Conservation (phyloP, 192 early-diverging fungal species). For the Dissophora ornata region DNA sequence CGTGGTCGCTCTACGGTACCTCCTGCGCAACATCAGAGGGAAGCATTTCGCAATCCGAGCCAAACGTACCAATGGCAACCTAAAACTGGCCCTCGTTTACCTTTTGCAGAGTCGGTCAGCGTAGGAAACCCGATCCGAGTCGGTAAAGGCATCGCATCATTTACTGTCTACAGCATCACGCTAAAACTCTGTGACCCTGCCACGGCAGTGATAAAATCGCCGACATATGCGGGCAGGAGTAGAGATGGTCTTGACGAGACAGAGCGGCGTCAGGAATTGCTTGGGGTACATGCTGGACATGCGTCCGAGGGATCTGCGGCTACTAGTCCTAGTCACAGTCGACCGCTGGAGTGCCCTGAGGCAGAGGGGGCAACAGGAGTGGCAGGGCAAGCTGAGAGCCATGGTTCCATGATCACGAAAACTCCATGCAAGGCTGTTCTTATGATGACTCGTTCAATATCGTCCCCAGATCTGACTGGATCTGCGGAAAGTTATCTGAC, state of each 20-base stretch:
- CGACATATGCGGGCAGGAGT: background rate
- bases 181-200: slow-evolving; percentile 35
- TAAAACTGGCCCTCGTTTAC: slow-evolving; percentile 28
- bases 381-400: background rate
- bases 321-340: no score
- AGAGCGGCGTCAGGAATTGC: background rate
- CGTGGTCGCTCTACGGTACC: background rate
- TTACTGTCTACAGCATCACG: slow-evolving; percentile 32
- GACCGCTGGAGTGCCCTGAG: background rate
- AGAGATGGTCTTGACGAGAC: background rate
- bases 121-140: slow-evolving; percentile 39
- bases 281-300: slow-evolving; percentile 10
- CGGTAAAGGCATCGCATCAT: slow-evolving; percentile 40
- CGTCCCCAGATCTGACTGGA: slow-evolving; percentile 11
- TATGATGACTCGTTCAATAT: slow-evolving; percentile 38
- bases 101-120: slow-evolving; percentile 45
- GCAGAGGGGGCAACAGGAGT: background rate
- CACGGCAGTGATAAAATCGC: background rate
- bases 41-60: no score
- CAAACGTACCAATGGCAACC: background rate
- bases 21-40: slow-evolving; percentile 3
- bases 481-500: slow-evolving; percentile 30
- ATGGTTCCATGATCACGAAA: slow-evolving; percentile 5
- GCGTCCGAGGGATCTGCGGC: slow-evolving; percentile 1
- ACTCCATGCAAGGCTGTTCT: slow-evolving; percentile 16